Evolutionary conservation across 2,329 filamentous ascomycete genomes (phyloP).

Genomic region (Leptographium radiaticola): DNA sequence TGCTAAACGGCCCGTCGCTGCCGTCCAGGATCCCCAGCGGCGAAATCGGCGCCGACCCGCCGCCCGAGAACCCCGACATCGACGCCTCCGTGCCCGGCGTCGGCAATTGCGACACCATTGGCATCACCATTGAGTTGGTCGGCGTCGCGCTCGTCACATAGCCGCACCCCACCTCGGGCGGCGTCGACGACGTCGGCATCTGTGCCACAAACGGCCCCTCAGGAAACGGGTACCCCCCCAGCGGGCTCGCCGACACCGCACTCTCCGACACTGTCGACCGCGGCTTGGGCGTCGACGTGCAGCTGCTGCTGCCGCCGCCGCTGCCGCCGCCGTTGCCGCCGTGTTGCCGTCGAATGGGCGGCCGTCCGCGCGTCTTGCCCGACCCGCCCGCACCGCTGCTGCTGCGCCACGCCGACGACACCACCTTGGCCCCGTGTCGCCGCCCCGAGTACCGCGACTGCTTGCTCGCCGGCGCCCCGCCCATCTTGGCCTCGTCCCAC

Average conservation of each 20-base stretch:
- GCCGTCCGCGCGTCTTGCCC: slow-evolving; percentile 66
- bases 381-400: slow-evolving; percentile 46
- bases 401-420: slow-evolving; percentile 81
- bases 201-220: background rate
- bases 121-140: background rate
- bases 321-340: background rate
- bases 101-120: background rate
- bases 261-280: background rate
- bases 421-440: slow-evolving; percentile 68
- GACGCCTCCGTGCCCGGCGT: background rate
- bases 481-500: too few relatives aligned
- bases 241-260: too few relatives aligned
- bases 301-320: background rate
- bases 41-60: slow-evolving; percentile 20
- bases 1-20: slow-evolving; percentile 2
- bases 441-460: slow-evolving; percentile 33
- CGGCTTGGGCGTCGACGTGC: background rate
- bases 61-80: slow-evolving; percentile 2
- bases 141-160: background rate
- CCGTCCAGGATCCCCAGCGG: slow-evolving; percentile 19
- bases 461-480: slow-evolving; percentile 36
- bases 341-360: slow-evolving; percentile 52
- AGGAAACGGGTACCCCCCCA: too few relatives aligned
- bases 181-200: background rate
- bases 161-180: background rate